These are phyloP conservation scores for Alternaria sp. DNA, from an alignment of 2,329 filamentous ascomycete genomes.

Conservation along the genomic window DNA sequence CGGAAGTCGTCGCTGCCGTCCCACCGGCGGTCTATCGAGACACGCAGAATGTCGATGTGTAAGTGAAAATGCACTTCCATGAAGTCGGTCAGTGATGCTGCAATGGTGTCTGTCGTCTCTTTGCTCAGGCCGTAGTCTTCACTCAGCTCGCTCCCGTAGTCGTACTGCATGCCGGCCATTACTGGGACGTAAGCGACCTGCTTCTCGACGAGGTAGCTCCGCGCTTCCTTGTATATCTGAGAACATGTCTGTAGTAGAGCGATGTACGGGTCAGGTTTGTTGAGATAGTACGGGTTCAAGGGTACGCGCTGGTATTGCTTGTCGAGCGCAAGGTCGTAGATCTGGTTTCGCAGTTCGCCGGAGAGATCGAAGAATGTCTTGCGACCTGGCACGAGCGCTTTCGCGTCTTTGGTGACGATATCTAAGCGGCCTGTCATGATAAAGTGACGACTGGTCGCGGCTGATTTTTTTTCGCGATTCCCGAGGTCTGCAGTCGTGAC, in stretches of 20 bases:
- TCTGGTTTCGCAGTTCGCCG: slow-evolving; percentile 5
- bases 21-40: background rate
- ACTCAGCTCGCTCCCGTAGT: background rate
- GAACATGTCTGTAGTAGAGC: background rate
- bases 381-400: background rate
- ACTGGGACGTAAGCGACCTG: slow-evolving; percentile 2
- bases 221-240: slow-evolving; percentile 1
- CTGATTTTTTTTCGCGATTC: background rate
- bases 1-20: background rate
- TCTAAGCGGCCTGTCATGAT: background rate
- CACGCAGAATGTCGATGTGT: background rate
- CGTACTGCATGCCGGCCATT: background rate
- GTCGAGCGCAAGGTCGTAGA: background rate
- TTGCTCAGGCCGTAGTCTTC: background rate
- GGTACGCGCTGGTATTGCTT: slow-evolving; percentile 1
- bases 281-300: background rate
- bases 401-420: background rate
- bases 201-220: slow-evolving; percentile 1
- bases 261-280: background rate
- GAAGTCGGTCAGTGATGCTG: slow-evolving; percentile 1
- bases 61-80: slow-evolving; percentile 3
- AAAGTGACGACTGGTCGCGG: background rate
- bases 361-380: slow-evolving; percentile 4
- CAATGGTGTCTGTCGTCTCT: slow-evolving; percentile 5
- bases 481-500: background rate